Evolutionary conservation across 495 filamentous ascomycete species (phyloP).

Genomic region (Neurospora tetraspora): DNA sequence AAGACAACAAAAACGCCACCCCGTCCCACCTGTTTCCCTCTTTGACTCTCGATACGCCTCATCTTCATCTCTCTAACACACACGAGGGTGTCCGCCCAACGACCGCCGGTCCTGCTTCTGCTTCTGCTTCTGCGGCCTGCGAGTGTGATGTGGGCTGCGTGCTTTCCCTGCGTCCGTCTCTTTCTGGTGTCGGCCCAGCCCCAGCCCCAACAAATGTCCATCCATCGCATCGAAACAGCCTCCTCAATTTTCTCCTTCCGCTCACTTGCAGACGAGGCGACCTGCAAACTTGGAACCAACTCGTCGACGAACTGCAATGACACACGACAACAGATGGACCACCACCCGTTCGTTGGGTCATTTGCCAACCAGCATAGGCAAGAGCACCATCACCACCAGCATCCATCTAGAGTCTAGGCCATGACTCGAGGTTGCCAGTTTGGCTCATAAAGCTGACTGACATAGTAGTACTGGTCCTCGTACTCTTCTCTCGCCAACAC

Average conservation of each 20-base stretch:
- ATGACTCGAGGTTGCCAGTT: conserved; percentile 39
- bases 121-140: background rate
- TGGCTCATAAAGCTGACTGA: conserved; percentile 42
- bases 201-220: background rate
- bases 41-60: background rate
- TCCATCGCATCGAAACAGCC: background rate
- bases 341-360: background rate
- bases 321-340: background rate
- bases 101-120: background rate
- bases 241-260: background rate
- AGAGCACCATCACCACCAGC: background rate
- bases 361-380: background rate
- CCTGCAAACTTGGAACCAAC: background rate
- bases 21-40: background rate
- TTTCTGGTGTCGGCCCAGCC: background rate
- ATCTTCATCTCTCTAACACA: background rate
- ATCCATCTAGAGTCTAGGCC: conserved; percentile 13
- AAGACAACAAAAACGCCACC: background rate
- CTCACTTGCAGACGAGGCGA: background rate
- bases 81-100: background rate
- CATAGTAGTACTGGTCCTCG: conserved; percentile 41
- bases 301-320: background rate
- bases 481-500: conserved; percentile 26
- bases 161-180: background rate
- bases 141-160: background rate